Percentiles rank a stretch among this genome's conserved stretches.
Evolutionary conservation across 257 asterid genomes (phyloP).

Genomic region (Pogostemon cablin): DNA sequence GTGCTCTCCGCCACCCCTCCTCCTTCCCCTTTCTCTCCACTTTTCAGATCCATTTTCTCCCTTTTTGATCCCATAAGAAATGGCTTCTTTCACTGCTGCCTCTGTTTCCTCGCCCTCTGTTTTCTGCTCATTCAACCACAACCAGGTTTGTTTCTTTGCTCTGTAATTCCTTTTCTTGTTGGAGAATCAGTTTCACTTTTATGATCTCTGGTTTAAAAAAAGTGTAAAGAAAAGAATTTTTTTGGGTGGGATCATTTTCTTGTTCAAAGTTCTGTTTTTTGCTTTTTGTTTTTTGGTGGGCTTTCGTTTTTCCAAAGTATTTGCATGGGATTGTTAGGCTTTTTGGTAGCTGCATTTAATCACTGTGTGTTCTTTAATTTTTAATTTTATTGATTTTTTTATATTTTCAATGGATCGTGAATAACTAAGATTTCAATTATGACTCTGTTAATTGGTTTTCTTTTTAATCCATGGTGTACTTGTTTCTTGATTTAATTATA

Average conservation of each 20-base stretch:
- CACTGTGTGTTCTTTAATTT: background rate
- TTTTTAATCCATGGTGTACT: too few relatives aligned
- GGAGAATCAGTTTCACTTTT: background rate
- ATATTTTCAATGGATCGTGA: constrained; percentile 5
- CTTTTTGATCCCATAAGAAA: constrained; percentile 35
- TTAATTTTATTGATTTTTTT: background rate
- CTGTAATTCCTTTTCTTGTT: too few relatives aligned
- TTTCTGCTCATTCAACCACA: constrained; percentile 57
- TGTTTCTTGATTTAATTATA: background rate
- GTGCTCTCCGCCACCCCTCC: constrained; percentile 66
- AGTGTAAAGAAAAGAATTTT: background rate
- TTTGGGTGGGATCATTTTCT: constrained; percentile 2
- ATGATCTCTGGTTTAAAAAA: too few relatives aligned
- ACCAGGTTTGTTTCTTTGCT: constrained; percentile 48
- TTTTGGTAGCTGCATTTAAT: background rate
- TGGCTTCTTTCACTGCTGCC: constrained; percentile 76
- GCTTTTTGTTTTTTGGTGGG: background rate
- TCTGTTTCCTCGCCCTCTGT: constrained; percentile 46
- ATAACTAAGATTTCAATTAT: background rate
- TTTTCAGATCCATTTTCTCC: constrained; percentile 40
- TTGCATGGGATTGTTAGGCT: constrained; percentile 21
- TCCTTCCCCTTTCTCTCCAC: constrained; percentile 10
- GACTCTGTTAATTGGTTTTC: background rate
- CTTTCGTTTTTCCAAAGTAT: background rate
- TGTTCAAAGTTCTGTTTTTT: constrained; percentile 16